phyloP scores from a whole-genome alignment of 257 asterid genomes.

The Gentiana straminea region DNA sequence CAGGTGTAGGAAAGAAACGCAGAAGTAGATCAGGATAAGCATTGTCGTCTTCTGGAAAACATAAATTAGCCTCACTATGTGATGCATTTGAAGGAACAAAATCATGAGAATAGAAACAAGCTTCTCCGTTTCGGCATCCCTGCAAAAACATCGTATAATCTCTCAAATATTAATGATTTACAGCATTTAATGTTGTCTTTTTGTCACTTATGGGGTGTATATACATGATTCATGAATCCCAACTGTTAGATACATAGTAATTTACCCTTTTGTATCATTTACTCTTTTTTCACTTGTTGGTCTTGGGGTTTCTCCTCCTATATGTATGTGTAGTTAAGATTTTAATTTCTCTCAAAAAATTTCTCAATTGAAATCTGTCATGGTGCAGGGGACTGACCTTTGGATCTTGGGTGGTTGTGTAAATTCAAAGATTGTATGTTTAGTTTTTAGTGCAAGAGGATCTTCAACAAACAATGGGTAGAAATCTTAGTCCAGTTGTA shows the following conservation, averaged over 20 bases:
- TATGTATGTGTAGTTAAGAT: no score
- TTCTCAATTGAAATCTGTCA: not conserved
- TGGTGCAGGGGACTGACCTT: not conserved
- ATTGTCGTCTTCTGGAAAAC: slow-evolving; percentile 40
- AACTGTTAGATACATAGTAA: no score
- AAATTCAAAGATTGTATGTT: not conserved
- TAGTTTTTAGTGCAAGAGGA: not conserved
- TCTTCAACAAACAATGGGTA: slow-evolving; percentile 34
- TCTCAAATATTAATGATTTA: not conserved
- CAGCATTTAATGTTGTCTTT: not conserved
- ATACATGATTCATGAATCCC: no score
- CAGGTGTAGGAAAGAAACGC: slow-evolving; percentile 43
- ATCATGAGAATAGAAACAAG: slow-evolving; percentile 75
- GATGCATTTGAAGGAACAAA: slow-evolving; percentile 25
- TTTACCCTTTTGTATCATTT: no score
- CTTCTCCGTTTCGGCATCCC: slow-evolving; percentile 88
- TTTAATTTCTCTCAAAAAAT: no score
- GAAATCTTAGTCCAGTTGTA: slow-evolving; percentile 67
- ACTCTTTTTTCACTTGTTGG: no score
- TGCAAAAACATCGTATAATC: slow-evolving; percentile 22
- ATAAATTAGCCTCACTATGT: slow-evolving; percentile 21
- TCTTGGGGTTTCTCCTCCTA: no score
- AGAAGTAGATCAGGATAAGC: slow-evolving; percentile 37
- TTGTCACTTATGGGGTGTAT: no score
- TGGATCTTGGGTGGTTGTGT: no score